These are phyloP conservation scores for Eremomyces bilateralis DNA, from an alignment of 495 filamentous ascomycete species.

Conservation along the genomic window DNA sequence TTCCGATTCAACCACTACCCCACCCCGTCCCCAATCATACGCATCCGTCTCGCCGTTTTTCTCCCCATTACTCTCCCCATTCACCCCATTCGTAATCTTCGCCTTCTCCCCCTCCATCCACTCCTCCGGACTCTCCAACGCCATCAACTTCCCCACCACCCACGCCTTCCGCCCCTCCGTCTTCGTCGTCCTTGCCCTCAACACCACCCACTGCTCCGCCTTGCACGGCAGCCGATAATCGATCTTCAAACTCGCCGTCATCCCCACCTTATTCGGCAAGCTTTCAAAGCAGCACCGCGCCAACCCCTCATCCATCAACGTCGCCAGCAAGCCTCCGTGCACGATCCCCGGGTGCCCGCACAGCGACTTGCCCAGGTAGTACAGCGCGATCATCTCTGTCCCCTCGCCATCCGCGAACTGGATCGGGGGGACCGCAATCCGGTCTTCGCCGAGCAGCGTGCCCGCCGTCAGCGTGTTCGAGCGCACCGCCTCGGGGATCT, in stretches of 20 bases:
- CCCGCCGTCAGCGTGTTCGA: constrained; percentile 64
- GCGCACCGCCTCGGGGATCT: constrained; percentile 46
- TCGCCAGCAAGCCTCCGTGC: constrained; percentile 80
- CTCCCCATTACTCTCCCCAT: constrained; percentile 4
- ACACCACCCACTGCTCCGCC: constrained; percentile 55
- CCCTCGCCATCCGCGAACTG: constrained; percentile 51
- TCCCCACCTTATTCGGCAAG: constrained; percentile 67
- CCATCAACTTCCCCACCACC: constrained; percentile 83
- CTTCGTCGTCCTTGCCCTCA: constrained; percentile 63
- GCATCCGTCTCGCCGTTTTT: no score
- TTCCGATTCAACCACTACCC: constrained; percentile 40
- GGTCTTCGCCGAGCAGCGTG: constrained; percentile 50
- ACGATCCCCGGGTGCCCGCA: constrained; percentile 86
- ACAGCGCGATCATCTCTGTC: constrained; percentile 48
- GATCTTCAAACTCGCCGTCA: constrained; percentile 81
- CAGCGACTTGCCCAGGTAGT: constrained; percentile 59
- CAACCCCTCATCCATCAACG: constrained; percentile 77
- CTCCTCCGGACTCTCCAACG: constrained; percentile 38
- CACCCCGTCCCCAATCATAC: no score
- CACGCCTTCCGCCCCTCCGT: constrained; percentile 92
- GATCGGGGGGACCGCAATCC: constrained; percentile 63
- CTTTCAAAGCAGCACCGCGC: constrained; percentile 81
- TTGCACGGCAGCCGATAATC: constrained; percentile 66
- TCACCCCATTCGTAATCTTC: constrained; percentile 4
- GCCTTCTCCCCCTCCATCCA: constrained; percentile 3